A percentile compares a stretch with the other conserved stretches of the same genome.
Evolutionary conservation across 139 green algal genomes (phyloP).

Genomic region (Asterochloris sp.): DNA sequence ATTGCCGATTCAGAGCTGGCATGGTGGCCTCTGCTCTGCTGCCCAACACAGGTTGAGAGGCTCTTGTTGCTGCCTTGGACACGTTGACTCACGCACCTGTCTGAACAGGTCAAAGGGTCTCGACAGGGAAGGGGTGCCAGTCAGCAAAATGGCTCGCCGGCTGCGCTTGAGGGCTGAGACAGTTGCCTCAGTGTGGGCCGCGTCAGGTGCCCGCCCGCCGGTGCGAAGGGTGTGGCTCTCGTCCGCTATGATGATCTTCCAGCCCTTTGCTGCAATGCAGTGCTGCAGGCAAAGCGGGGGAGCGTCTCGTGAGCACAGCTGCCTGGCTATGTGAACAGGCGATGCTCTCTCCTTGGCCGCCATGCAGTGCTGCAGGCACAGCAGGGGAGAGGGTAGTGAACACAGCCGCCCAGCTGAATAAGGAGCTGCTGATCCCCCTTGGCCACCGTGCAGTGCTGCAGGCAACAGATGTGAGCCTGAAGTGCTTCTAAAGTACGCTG

Average conservation of each 20-base stretch:
- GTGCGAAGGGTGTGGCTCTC: slow-evolving; percentile 85
- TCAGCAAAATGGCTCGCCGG: slow-evolving; percentile 68
- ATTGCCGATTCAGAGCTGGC: too few species aligned
- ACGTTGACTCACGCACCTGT: slow-evolving; percentile 44
- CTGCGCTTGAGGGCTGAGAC: slow-evolving; percentile 37
- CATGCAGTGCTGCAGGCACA: too few species aligned
- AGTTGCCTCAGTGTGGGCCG: slow-evolving; percentile 66
- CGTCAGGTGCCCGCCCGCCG: slow-evolving; percentile 48
- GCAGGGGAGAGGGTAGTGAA: too few species aligned
- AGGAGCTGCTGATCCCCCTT: too few species aligned
- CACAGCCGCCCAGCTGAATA: too few species aligned
- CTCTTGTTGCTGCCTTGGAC: neutral
- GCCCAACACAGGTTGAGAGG: neutral
- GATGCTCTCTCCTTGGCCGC: too few species aligned
- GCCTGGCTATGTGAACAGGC: too few species aligned
- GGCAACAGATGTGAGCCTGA: too few species aligned
- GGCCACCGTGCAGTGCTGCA: too few species aligned
- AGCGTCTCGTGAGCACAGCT: neutral
- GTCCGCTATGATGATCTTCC: slow-evolving; percentile 75
- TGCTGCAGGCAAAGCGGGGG: slow-evolving; percentile 36
- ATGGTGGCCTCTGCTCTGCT: neutral
- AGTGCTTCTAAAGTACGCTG: too few species aligned
- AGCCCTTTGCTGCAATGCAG: slow-evolving; percentile 73
- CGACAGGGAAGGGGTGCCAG: slow-evolving; percentile 84
- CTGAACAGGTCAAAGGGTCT: slow-evolving; percentile 83